Conservation (phyloP, 2,329 filamentous ascomycete genomes). For the Hymenoscyphus albidus region DNA sequence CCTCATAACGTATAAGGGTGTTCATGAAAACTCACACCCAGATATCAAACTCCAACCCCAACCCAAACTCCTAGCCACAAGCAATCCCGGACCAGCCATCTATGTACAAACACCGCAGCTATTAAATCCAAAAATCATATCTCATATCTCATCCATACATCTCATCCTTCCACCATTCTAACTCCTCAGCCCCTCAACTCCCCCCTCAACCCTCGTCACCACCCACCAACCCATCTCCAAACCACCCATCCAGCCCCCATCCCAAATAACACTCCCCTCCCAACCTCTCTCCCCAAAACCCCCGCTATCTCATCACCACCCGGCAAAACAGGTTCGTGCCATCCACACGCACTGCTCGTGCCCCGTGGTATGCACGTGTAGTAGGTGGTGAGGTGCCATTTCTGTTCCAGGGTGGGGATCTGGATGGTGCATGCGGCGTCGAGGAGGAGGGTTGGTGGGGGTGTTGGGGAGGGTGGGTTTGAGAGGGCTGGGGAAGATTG, state of each 20-base stretch:
- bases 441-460: constrained; percentile 7
- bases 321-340: constrained; percentile 30
- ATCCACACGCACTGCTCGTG: constrained; percentile 27
- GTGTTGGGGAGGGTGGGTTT: background rate
- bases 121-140: too few relatives aligned
- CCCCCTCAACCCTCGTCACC: background rate
- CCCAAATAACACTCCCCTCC: background rate
- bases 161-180: background rate
- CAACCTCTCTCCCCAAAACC: constrained; percentile 12
- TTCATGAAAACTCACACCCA: too few relatives aligned
- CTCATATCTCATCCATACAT: too few relatives aligned
- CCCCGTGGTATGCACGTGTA: constrained; percentile 28
- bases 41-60: too few relatives aligned
- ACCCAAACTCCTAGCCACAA: too few relatives aligned
- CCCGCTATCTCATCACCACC: constrained; percentile 31
- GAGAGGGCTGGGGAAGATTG: background rate
- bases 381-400: constrained; percentile 33
- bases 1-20: too few relatives aligned
- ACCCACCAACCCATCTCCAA: constrained; percentile 8
- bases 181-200: too few relatives aligned
- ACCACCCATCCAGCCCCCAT: constrained; percentile 11
- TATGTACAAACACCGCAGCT: too few relatives aligned
- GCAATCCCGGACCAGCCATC: too few relatives aligned
- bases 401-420: constrained; percentile 17
- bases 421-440: constrained; percentile 24